These are phyloP conservation scores for Hirsutella rhossiliensis DNA, from an alignment of 2,329 filamentous ascomycete species.

Conservation along the genomic window DNA sequence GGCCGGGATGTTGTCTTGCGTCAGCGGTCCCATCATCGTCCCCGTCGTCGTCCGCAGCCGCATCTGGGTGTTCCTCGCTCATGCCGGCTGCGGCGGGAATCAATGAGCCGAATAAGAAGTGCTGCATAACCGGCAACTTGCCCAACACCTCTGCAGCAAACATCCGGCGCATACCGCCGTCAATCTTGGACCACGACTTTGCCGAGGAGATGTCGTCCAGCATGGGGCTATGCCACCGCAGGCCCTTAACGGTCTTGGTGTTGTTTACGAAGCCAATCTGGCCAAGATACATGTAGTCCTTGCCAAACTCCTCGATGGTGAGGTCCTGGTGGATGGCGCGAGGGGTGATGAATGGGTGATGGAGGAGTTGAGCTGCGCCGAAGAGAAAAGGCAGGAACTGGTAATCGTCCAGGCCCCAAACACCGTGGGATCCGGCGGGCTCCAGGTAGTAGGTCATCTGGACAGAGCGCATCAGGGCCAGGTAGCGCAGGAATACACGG, in stretches of 20 bases:
- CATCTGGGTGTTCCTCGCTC: slow-evolving; percentile 49
- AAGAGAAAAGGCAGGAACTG: slow-evolving; percentile 95
- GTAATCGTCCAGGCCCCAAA: slow-evolving; percentile 97
- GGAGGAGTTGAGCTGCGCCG: slow-evolving; percentile 77
- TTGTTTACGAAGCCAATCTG: slow-evolving; percentile 92
- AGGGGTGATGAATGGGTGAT: slow-evolving; percentile 71
- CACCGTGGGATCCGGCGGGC: slow-evolving; percentile 90
- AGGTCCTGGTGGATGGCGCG: slow-evolving; percentile 79
- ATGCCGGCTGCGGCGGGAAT: slow-evolving; percentile 73
- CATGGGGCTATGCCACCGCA: slow-evolving; percentile 97
- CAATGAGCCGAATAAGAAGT: slow-evolving; percentile 85
- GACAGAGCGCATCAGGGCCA: slow-evolving; percentile 73
- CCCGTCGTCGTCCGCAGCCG: slow-evolving; percentile 29
- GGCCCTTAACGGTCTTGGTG: slow-evolving; percentile 88
- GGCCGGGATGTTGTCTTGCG: slow-evolving; percentile 33
- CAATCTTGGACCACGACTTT: slow-evolving; percentile 83
- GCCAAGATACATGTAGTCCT: slow-evolving; percentile 80
- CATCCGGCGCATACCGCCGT: slow-evolving; percentile 93
- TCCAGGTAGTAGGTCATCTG: slow-evolving; percentile 95
- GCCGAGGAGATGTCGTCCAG: slow-evolving; percentile 91
- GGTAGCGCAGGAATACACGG: slow-evolving; percentile 69
- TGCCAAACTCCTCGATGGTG: slow-evolving; percentile 72
- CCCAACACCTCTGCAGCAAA: slow-evolving; percentile 85
- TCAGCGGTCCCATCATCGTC: slow-evolving; percentile 44
- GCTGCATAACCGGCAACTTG: slow-evolving; percentile 96